Conservation (phyloP, 140 eudicot species). For the Senecio squalidus region DNA sequence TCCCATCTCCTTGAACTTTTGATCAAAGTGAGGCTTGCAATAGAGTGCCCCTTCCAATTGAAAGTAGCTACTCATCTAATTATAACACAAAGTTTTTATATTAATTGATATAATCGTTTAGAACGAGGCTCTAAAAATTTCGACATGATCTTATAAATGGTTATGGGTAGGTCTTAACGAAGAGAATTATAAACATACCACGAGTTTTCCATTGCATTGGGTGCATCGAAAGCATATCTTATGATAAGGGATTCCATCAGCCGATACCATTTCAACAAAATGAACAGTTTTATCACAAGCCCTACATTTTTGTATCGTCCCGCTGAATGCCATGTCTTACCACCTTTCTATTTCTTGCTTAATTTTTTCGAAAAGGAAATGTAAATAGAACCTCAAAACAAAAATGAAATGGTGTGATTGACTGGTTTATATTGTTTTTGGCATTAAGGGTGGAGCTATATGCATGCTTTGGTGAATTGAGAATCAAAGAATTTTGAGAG, state of each 20-base stretch:
- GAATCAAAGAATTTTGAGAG: conserved; percentile 24
- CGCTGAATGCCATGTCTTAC: conserved; percentile 41
- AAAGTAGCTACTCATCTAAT: conserved; percentile 69
- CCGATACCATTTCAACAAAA: conserved; percentile 69
- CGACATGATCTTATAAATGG: neutral
- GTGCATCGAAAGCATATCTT: conserved; percentile 69
- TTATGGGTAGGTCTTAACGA: neutral
- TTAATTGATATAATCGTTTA: neutral
- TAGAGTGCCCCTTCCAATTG: conserved; percentile 57
- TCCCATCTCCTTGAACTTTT: conserved; percentile 72
- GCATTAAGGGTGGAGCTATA: conserved; percentile 29
- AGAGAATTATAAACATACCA: conserved; percentile 32
- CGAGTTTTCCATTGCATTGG: conserved; percentile 64
- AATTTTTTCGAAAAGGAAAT: neutral
- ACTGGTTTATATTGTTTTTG: conserved; percentile 16
- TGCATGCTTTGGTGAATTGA: conserved; percentile 20
- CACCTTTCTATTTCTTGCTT: neutral
- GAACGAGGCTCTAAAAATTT: neutral
- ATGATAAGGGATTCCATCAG: conserved; percentile 78
- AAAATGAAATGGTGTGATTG: conserved; percentile 7
- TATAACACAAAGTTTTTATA: neutral
- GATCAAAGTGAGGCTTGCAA: conserved; percentile 96
- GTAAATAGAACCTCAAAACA: conserved; percentile 3
- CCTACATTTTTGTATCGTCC: conserved; percentile 73
- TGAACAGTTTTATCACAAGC: conserved; percentile 76